Conservation (phyloP, 2,329 filamentous ascomycete species). For the Alternaria sp. region DNA sequence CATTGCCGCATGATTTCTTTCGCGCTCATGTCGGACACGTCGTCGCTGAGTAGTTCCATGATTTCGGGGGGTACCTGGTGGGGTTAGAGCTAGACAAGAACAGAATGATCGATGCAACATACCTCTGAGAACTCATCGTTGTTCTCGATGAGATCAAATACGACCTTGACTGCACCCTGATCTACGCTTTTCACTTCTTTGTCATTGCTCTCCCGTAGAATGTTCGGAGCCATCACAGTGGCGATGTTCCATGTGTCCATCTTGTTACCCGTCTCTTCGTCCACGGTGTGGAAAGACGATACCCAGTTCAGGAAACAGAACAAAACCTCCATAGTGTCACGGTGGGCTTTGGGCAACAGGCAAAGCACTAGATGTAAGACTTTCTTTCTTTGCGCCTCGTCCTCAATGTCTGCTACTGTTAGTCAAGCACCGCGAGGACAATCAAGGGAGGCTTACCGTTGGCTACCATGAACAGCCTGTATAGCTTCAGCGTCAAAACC, state of each 20-base stretch:
- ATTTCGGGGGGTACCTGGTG: slow-evolving; percentile 89
- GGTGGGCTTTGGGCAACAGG: slow-evolving; percentile 87
- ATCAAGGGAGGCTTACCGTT: slow-evolving; percentile 65
- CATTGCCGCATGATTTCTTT: slow-evolving; percentile 97
- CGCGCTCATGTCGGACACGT: slow-evolving; percentile 85
- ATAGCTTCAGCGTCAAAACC: slow-evolving; percentile 92
- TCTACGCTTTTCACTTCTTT: slow-evolving; percentile 73
- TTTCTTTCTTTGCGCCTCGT: slow-evolving; percentile 81
- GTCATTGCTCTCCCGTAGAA: slow-evolving; percentile 74
- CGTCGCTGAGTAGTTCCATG: slow-evolving; percentile 84
- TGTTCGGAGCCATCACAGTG: slow-evolving; percentile 96
- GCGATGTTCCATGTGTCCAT: slow-evolving; percentile 99
- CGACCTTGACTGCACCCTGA: slow-evolving; percentile 91
- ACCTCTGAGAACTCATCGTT: slow-evolving; percentile 99
- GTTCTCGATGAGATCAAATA: slow-evolving; percentile 87
- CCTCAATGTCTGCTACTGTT: slow-evolving; percentile 69
- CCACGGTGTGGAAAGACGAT: slow-evolving; percentile 94
- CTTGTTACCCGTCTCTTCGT: slow-evolving; percentile 96
- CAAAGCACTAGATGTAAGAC: slow-evolving; percentile 92
- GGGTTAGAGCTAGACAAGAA: slow-evolving; percentile 30
- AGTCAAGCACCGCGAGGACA: slow-evolving; percentile 13
- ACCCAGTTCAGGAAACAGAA: slow-evolving; percentile 98
- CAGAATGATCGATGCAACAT: slow-evolving; percentile 54
- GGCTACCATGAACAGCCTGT: slow-evolving; percentile 86
- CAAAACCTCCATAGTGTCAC: slow-evolving; percentile 92